These are phyloP conservation scores for Noccaea caerulescens DNA, from an alignment of 345 rosid genomes.

Conservation along the genomic window DNA sequence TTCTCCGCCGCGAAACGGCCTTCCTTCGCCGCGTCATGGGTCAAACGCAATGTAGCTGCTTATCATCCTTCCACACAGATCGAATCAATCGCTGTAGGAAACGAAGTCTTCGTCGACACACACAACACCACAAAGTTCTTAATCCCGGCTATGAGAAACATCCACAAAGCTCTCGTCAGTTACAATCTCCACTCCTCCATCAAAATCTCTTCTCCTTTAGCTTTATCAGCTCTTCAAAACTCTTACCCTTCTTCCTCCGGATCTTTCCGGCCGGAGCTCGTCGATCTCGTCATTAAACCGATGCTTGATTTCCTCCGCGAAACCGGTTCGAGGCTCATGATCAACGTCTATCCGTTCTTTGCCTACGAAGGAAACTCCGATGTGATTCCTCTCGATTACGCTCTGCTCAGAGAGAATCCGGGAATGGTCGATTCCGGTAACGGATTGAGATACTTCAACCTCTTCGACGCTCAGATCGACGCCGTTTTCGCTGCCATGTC, in stretches of 20 bases:
- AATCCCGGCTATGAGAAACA: conserved; percentile 79
- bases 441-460: conserved; percentile 75
- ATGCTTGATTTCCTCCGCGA: conserved; percentile 81
- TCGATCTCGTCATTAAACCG: conserved; percentile 76
- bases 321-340: conserved; percentile 91
- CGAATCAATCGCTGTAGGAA: conserved; percentile 92
- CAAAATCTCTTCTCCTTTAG: conserved; percentile 86
- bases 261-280: conserved; percentile 74
- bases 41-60: conserved; percentile 69
- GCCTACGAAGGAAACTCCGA: conserved; percentile 92
- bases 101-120: conserved; percentile 90
- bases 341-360: conserved; percentile 89
- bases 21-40: conserved; percentile 69
- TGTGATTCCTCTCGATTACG: conserved; percentile 88
- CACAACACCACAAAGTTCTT: conserved; percentile 74
- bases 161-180: conserved; percentile 70
- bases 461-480: conserved; percentile 95
- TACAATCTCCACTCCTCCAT: conserved; percentile 66
- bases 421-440: conserved; percentile 88
- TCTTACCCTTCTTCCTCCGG: conserved; percentile 97
- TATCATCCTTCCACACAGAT: conserved; percentile 74
- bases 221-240: conserved; percentile 72
- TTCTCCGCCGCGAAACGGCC: conserved; percentile 61
- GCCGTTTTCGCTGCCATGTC: conserved; percentile 94
- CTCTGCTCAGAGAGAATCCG: conserved; percentile 85